Evolutionary conservation across 805 yeast genomes (phyloP).

Genomic region (Naumovozyma baii): DNA sequence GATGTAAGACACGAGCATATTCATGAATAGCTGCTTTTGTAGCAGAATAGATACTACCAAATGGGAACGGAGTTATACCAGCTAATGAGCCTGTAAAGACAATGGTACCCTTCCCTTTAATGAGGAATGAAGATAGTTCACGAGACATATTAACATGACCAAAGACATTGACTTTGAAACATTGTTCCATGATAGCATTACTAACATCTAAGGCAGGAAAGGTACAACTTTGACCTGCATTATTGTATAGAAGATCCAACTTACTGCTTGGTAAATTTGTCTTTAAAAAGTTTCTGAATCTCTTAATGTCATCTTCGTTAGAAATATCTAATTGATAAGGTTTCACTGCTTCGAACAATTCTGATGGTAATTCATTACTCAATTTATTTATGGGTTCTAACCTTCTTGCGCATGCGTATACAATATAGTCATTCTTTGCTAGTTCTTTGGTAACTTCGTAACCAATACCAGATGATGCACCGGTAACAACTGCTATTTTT

Average conservation of each 20-base stretch:
- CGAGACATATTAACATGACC: constrained; percentile 59
- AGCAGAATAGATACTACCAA: constrained; percentile 54
- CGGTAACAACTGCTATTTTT: constrained; percentile 46
- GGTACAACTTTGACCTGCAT: constrained; percentile 71
- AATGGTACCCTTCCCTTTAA: constrained; percentile 58
- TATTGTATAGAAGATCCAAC: constrained; percentile 57
- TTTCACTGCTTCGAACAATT: constrained; percentile 25
- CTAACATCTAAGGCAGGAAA: constrained; percentile 60
- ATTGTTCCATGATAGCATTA: constrained; percentile 41
- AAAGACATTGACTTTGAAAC: constrained; percentile 57
- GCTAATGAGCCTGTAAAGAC: constrained; percentile 68
- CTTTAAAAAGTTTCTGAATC: constrained; percentile 36
- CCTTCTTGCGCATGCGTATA: constrained; percentile 69
- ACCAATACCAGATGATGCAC: constrained; percentile 55
- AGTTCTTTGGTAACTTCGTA: constrained; percentile 38
- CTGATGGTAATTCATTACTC: constrained; percentile 17
- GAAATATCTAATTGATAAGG: constrained; percentile 52
- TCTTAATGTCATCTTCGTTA: constrained; percentile 36
- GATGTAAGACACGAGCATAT: constrained; percentile 51
- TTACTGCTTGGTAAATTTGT: constrained; percentile 36
- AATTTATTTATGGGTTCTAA: constrained; percentile 45
- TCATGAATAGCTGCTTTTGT: constrained; percentile 70
- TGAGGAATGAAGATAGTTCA: constrained; percentile 45
- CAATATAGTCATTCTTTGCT: constrained; percentile 44
- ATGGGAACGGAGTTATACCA: constrained; percentile 62